phyloP scores from a whole-genome alignment of 2,329 filamentous ascomycete species.

The Alternaria arborescens region DNA sequence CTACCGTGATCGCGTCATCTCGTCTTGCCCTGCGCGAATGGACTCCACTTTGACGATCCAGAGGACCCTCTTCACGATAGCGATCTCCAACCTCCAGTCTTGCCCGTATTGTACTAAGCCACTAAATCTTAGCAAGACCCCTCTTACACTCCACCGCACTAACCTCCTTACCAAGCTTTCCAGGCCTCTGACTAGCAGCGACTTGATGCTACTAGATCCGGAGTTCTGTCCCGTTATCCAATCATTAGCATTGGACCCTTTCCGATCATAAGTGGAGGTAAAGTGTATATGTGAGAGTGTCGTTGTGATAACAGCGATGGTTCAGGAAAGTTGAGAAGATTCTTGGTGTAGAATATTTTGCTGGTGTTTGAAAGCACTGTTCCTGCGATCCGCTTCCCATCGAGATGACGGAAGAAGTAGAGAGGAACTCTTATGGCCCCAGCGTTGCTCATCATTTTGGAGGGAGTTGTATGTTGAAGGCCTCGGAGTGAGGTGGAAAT shows the following conservation, averaged over 20 bases:
- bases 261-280: neutral
- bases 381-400: slow-evolving; percentile 24
- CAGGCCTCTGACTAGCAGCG: neutral
- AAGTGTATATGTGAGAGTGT: neutral
- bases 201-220: neutral
- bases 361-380: slow-evolving; percentile 34
- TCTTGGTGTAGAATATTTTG: slow-evolving; percentile 18
- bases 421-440: slow-evolving; percentile 46
- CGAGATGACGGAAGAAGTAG: neutral
- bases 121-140: neutral
- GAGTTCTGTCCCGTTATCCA: neutral
- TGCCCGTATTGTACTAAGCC: neutral
- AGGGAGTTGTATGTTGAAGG: neutral
- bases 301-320: neutral
- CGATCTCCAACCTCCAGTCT: neutral
- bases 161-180: neutral
- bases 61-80: neutral
- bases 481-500: neutral
- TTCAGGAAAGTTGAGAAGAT: slow-evolving; percentile 41
- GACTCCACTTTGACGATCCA: neutral
- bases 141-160: neutral
- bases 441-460: slow-evolving; percentile 44
- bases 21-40: neutral
- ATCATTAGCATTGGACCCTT: slow-evolving; percentile 12
- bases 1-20: neutral